phyloP scores from a whole-genome alignment of 306 rosid species.

The Pyrus pyrifolia region DNA sequence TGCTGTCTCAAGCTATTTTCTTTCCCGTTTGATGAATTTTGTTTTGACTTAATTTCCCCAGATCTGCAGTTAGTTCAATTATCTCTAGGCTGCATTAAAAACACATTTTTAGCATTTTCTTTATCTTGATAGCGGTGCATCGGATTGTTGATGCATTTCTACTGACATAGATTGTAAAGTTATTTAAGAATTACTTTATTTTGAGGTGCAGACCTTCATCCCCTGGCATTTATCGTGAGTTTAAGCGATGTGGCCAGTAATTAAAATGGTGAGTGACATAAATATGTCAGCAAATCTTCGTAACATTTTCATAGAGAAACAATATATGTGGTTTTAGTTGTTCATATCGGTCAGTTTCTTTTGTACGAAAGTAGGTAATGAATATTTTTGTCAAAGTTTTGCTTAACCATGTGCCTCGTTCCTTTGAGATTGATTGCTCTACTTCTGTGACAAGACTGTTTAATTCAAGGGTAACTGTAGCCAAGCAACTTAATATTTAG shows the following conservation, averaged over 20 bases:
- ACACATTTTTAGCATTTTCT: neutral
- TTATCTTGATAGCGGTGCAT: neutral
- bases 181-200: neutral
- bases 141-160: neutral
- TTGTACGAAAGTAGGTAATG: neutral
- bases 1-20: neutral
- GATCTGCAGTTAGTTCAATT: neutral
- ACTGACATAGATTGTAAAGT: neutral
- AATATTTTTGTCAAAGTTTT: neutral
- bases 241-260: neutral
- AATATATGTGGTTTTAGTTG: too few species aligned
- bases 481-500: too few species aligned
- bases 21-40: neutral
- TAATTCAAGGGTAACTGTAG: too few species aligned
- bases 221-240: too few species aligned
- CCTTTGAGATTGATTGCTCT: too few species aligned
- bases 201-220: too few species aligned
- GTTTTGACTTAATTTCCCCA: neutral
- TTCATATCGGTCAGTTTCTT: neutral
- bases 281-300: too few species aligned
- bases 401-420: neutral
- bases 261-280: too few species aligned
- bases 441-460: too few species aligned
- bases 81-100: neutral
- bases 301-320: too few species aligned